A percentile compares a stretch with the other conserved stretches of the same genome.
These are phyloP conservation scores for Aspergillus taichungensis DNA, from an alignment of 495 filamentous ascomycete genomes.

Conservation along the genomic window DNA sequence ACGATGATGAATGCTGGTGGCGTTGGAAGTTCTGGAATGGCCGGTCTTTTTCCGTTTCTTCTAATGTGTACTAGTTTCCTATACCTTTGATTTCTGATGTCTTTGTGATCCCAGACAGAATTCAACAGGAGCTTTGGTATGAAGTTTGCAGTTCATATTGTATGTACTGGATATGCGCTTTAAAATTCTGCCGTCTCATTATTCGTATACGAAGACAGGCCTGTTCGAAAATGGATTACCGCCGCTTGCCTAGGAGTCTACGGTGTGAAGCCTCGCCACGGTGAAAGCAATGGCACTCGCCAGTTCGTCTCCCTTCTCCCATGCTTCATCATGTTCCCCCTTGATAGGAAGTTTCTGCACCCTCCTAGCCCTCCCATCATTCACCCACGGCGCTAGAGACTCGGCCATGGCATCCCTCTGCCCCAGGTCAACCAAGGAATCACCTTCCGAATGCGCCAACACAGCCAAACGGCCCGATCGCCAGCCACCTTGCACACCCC, in stretches of 20 bases:
- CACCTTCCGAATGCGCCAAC: conserved; percentile 50
- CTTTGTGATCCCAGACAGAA: conserved; percentile 4
- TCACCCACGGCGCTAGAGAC: conserved; percentile 23
- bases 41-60: conserved; percentile 18
- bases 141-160: no score
- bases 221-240: no score
- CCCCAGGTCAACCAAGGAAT: conserved; percentile 50
- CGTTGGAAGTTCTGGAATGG: conserved; percentile 22
- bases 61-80: conserved; percentile 18
- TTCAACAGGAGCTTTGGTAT: background rate
- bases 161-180: no score
- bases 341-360: conserved; percentile 33
- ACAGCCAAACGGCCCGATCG: conserved; percentile 39
- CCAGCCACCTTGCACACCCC: conserved; percentile 34
- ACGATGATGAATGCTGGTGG: conserved; percentile 18
- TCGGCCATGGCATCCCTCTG: conserved; percentile 43
- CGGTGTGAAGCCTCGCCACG: conserved; percentile 19
- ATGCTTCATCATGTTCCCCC: conserved; percentile 58
- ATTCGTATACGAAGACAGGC: no score
- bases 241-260: no score
- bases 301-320: conserved; percentile 43
- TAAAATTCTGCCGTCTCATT: no score
- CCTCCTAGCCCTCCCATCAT: conserved; percentile 15
- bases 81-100: background rate
- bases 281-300: conserved; percentile 31